Evolutionary conservation across 1,139 yeast genomes (phyloP).

Genomic region (Candida tunisiensis): DNA sequence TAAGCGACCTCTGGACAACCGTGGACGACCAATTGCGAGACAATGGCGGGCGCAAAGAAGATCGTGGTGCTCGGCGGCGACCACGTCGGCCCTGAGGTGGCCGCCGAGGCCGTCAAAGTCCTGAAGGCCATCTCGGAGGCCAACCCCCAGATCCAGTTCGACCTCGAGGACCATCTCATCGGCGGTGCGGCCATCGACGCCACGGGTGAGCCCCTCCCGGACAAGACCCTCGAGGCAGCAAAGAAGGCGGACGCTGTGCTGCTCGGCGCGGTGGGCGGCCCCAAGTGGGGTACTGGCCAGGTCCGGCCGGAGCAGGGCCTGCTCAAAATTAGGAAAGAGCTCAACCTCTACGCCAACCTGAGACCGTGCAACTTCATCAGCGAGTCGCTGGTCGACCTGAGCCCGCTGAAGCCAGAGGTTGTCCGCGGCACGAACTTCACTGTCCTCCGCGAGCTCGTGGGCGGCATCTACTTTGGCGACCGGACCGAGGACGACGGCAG

Average conservation of each 20-base stretch:
- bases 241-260: slow-evolving; percentile 83
- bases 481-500: slow-evolving; percentile 81
- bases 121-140: slow-evolving; percentile 55
- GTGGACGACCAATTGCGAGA: not conserved
- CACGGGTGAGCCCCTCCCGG: slow-evolving; percentile 86
- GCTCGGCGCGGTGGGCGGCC: slow-evolving; percentile 97
- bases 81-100: slow-evolving; percentile 87
- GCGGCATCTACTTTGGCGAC: slow-evolving; percentile 95
- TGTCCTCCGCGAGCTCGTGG: slow-evolving; percentile 92
- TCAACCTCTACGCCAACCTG: slow-evolving; percentile 84
- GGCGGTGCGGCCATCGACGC: slow-evolving; percentile 99
- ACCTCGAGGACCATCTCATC: slow-evolving; percentile 67
- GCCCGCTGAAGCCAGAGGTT: slow-evolving; percentile 72
- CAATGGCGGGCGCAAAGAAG: slow-evolving; percentile 27
- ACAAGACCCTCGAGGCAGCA: slow-evolving; percentile 69
- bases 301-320: slow-evolving; percentile 98
- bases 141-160: slow-evolving; percentile 47
- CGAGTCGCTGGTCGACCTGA: slow-evolving; percentile 64
- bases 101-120: slow-evolving; percentile 83
- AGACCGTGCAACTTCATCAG: slow-evolving; percentile 95
- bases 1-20: not conserved
- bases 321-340: slow-evolving; percentile 82
- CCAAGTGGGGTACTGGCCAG: slow-evolving; percentile 88
- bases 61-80: slow-evolving; percentile 90
- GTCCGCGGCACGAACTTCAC: slow-evolving; percentile 83